A percentile compares a stretch with the other conserved stretches of the same genome.
phyloP scores from a whole-genome alignment of 306 rosid species.

The Prunus salicina region DNA sequence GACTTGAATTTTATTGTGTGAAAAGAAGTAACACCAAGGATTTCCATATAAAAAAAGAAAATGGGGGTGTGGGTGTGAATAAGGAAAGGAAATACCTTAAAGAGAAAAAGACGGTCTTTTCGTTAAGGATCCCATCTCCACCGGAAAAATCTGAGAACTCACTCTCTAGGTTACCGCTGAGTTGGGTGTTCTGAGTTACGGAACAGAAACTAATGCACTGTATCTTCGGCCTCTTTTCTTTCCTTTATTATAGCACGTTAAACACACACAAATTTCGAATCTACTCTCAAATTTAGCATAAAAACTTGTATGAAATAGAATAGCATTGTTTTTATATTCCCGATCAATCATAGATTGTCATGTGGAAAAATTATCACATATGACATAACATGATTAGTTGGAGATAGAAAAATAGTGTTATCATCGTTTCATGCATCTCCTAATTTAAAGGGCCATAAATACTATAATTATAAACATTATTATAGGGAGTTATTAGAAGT shows the following conservation, averaged over 20 bases:
- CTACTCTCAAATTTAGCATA: too few species aligned
- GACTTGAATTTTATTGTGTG: background rate
- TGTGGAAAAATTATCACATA: accelerated
- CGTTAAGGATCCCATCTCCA: background rate
- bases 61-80: background rate
- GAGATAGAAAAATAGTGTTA: too few species aligned
- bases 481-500: too few species aligned
- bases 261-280: too few species aligned
- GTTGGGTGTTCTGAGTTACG: background rate
- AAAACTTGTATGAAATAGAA: too few species aligned
- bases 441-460: too few species aligned
- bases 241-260: background rate
- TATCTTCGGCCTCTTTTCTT: background rate
- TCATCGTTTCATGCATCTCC: accelerated
- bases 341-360: accelerated
- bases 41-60: background rate
- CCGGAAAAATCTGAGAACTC: background rate
- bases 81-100: background rate
- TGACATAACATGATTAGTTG: too few species aligned
- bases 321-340: too few species aligned
- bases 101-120: background rate
- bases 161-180: background rate
- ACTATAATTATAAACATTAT: too few species aligned
- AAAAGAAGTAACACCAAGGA: background rate
- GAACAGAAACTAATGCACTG: background rate